phyloP scores from a whole-genome alignment of 2,329 filamentous ascomycete species.

The Talaromyces sp. region DNA sequence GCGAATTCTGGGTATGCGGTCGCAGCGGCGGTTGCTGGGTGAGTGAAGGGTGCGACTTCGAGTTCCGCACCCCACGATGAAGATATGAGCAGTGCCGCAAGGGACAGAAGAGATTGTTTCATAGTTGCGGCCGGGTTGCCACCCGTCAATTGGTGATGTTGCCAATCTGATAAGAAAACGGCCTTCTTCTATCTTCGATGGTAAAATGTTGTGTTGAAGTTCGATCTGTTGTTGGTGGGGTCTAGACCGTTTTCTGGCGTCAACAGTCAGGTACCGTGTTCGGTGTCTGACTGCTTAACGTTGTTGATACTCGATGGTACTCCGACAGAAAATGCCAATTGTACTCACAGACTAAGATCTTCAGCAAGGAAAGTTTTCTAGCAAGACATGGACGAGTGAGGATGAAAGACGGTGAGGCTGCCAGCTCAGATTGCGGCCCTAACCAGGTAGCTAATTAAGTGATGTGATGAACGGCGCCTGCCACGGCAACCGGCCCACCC shows the following conservation, averaged over 20 bases:
- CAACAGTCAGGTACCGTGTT: slow-evolving; percentile 4
- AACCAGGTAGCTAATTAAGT: neutral
- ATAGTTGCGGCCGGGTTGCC: slow-evolving; percentile 26
- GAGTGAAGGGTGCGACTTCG: slow-evolving; percentile 31
- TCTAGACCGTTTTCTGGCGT: neutral
- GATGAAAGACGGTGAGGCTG: slow-evolving; percentile 12
- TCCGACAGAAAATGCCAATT: neutral
- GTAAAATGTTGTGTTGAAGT: neutral
- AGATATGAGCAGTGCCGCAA: slow-evolving; percentile 31
- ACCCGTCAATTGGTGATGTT: slow-evolving; percentile 3
- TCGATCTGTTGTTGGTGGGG: slow-evolving; percentile 6
- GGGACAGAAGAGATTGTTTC: slow-evolving; percentile 33
- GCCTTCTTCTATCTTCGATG: neutral
- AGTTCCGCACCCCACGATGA: slow-evolving; percentile 30
- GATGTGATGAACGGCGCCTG: neutral
- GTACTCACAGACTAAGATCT: neutral
- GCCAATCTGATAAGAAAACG: neutral
- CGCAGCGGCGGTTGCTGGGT: slow-evolving; percentile 23
- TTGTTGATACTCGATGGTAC: neutral
- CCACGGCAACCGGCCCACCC: slow-evolving; percentile 18
- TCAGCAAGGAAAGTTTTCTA: neutral
- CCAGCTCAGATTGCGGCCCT: slow-evolving; percentile 1
- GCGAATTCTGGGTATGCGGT: slow-evolving; percentile 27
- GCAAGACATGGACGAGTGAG: neutral
- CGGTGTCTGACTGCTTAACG: neutral